phyloP scores from a whole-genome alignment of 306 rosid species.

The Cucumis melo region DNA sequence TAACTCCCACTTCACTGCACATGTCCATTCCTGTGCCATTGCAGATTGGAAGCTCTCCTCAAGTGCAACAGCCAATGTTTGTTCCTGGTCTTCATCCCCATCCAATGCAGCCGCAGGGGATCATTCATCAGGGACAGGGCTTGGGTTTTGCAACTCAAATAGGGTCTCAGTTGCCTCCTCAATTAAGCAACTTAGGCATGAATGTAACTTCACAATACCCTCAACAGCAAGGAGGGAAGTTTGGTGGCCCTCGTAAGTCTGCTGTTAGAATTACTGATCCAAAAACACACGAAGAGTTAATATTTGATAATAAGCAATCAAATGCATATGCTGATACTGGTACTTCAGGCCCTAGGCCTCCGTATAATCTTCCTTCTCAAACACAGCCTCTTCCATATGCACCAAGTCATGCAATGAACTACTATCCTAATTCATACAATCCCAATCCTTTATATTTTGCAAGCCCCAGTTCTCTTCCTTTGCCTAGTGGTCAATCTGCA shows the following conservation, averaged over 20 bases:
- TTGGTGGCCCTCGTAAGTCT: conserved; percentile 53
- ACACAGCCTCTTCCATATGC: conserved; percentile 51
- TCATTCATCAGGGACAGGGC: conserved; percentile 59
- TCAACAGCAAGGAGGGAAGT: conserved; percentile 74
- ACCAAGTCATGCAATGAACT: conserved; percentile 34
- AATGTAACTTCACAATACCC: conserved; percentile 40
- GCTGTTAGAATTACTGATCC: conserved; percentile 90
- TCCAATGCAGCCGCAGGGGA: conserved; percentile 65
- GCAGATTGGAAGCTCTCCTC: conserved; percentile 58
- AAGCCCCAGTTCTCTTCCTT: conserved; percentile 38
- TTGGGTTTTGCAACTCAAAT: conserved; percentile 50
- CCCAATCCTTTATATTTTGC: conserved; percentile 25
- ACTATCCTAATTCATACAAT: conserved; percentile 32
- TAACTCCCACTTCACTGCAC: conserved; percentile 55
- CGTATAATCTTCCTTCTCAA: conserved; percentile 40
- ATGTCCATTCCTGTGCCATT: conserved; percentile 39
- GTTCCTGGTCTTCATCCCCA: conserved; percentile 60
- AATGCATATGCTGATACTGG: conserved; percentile 54
- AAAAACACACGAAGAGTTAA: conserved; percentile 76
- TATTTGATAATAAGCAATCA: conserved; percentile 51
- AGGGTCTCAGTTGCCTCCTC: conserved; percentile 57
- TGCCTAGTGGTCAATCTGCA: conserved; percentile 42
- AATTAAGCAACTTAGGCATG: conserved; percentile 56
- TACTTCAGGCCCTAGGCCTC: conserved; percentile 48
- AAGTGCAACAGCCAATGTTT: conserved; percentile 59